Evolutionary conservation across 176 grass and related monocot species (phyloP).

Genomic region (Olyra latifolia): DNA sequence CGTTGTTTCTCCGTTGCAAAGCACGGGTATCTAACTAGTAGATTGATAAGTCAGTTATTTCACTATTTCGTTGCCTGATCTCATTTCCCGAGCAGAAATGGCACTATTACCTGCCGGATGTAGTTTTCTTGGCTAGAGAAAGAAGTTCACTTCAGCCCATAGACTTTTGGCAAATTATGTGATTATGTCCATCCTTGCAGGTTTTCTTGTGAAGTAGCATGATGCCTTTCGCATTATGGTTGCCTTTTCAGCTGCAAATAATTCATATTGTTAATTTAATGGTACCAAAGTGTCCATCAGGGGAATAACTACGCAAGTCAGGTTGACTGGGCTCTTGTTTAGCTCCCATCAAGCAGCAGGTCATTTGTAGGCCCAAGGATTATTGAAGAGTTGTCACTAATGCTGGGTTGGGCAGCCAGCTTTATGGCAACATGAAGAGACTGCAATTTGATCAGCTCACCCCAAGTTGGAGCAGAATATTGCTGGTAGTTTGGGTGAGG

Average conservation of each 20-base stretch:
- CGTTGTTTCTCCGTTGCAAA: too few relatives aligned
- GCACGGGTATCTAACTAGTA: too few relatives aligned
- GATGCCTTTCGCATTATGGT: background rate
- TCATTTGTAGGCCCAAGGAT: conserved; percentile 15
- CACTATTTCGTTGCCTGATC: background rate
- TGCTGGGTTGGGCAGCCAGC: background rate
- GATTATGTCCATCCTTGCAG: background rate
- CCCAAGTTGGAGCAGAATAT: conserved; percentile 18
- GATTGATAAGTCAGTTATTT: background rate
- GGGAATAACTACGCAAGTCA: background rate
- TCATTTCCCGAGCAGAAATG: background rate
- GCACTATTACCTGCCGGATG: background rate
- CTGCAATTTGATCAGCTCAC: background rate
- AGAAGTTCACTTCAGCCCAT: background rate
- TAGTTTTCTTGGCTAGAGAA: background rate
- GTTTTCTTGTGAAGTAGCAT: background rate
- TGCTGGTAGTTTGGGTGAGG: background rate
- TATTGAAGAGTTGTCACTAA: background rate
- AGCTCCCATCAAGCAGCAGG: background rate
- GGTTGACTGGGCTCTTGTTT: background rate
- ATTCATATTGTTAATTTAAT: background rate
- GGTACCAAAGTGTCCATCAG: background rate
- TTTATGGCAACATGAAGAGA: background rate
- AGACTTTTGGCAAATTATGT: background rate
- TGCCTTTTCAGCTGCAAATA: background rate